Evolutionary conservation across 139 green algal species (phyloP), one percentile per base, ranked within the genome.

Genomic region (Tetraselmis chui): DNA sequence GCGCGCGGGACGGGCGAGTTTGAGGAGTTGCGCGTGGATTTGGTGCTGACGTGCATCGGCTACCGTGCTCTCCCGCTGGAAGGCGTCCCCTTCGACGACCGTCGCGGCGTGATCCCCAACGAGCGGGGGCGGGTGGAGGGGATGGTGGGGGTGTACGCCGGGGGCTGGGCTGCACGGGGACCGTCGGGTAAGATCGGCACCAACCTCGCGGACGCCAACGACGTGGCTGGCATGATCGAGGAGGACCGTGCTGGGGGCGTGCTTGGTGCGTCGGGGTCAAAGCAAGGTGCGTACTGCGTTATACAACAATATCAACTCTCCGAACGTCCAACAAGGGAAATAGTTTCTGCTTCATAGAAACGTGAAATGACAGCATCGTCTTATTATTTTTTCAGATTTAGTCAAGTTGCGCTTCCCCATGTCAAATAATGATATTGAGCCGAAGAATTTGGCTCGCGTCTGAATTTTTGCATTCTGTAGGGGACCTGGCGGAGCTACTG

Each of bases 121-220:
- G 83, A 22, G 81, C 22, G 76, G 1, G 30, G 28, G n/a, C 28
- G 32, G 0, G 78, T 80, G 30, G 75, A 84, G n/a, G 29, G 67
- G 22, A 83, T 90, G 0, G 77, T 85, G 0, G 92, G 94, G 1
- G 59, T 98, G 32, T 98, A 97, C 79, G 94, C 96, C 31, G 90
- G 85, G 75, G 95, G 95, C 27, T 98, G 95, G 95, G 45, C 96
- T 0, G 97, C 96, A 87, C 89, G 95, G 18, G 95, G 95, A 0
- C 93, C 95, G 0, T 92, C 91, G 1, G 95, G 95, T 83, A 97
- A 98, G 85, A 97, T 98, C 28, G 95, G 94, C 30, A 97, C 93
- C 30, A 98, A 98, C 82, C 76, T 95, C 28, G 83, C 92, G 31
- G 93, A 96, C 86, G 94, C 94, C 0, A 90, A 95, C 59, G 91